Conservation (phyloP, 768 basidiomycete genomes). For the Piloderma croceum region DNA sequence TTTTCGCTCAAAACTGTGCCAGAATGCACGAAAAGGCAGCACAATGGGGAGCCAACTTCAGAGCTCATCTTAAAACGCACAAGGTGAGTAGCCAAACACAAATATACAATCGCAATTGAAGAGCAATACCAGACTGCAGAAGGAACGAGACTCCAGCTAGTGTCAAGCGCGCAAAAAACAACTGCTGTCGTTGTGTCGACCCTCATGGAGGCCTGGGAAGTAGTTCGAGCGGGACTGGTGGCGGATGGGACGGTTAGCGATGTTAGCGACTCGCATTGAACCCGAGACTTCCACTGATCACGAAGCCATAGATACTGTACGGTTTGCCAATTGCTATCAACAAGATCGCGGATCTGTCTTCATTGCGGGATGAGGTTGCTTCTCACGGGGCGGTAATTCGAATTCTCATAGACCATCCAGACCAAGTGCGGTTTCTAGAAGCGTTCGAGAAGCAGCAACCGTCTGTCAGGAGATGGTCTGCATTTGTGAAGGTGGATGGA, state of each 20-base stretch:
- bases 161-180: constrained; percentile 46
- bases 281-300: too few species aligned
- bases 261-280: constrained; percentile 39
- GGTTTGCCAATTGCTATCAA: constrained; percentile 66
- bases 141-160: constrained; percentile 65
- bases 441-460: constrained; percentile 44
- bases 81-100: constrained; percentile 43
- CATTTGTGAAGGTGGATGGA: constrained; percentile 76
- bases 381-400: constrained; percentile 55
- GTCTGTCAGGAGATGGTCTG: constrained; percentile 54
- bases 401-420: constrained; percentile 70
- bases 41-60: constrained; percentile 64
- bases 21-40: constrained; percentile 63
- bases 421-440: constrained; percentile 63
- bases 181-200: constrained; percentile 76
- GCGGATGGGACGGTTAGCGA: constrained; percentile 72
- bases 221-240: constrained; percentile 61
- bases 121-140: constrained; percentile 55
- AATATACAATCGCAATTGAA: constrained; percentile 5
- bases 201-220: constrained; percentile 74
- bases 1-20: constrained; percentile 70
- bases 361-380: constrained; percentile 50
- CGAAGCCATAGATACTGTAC: constrained; percentile 62
- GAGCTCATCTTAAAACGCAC: constrained; percentile 83
- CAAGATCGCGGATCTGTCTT: constrained; percentile 67